Percentiles rank a stretch among this genome's conserved stretches.
These are phyloP conservation scores for Apiotrichum mycotoxinovorans DNA, from an alignment of 1,284 basidiomycete species.

Conservation along the genomic window DNA sequence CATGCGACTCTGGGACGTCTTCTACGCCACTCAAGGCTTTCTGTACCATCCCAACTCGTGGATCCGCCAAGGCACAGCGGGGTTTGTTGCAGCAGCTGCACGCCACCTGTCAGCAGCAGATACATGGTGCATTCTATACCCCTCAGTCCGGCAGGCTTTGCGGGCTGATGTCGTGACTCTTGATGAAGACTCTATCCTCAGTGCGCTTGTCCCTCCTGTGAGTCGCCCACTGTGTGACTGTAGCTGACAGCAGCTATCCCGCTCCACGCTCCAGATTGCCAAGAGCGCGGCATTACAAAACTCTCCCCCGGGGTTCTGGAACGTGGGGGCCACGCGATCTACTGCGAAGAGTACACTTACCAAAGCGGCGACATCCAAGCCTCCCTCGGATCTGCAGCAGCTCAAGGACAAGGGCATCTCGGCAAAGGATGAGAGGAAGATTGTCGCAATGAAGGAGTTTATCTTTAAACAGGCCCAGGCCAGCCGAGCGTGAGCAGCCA, in stretches of 20 bases:
- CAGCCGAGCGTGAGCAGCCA: constrained; percentile 59
- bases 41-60: constrained; percentile 95
- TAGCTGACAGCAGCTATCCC: constrained; percentile 58
- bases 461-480: constrained; percentile 76
- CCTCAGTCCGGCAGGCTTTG: constrained; percentile 78
- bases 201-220: constrained; percentile 73
- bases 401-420: constrained; percentile 54
- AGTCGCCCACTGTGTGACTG: constrained; percentile 29
- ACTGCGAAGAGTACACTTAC: constrained; percentile 10
- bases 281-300: constrained; percentile 53
- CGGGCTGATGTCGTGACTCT: constrained; percentile 78
- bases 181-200: constrained; percentile 68
- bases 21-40: constrained; percentile 80
- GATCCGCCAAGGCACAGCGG: constrained; percentile 87
- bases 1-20: constrained; percentile 89
- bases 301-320: constrained; percentile 65
- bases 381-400: background rate
- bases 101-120: constrained; percentile 76
- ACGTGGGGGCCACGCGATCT: constrained; percentile 31
- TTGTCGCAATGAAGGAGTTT: constrained; percentile 74
- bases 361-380: background rate
- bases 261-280: constrained; percentile 78
- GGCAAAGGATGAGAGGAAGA: constrained; percentile 40
- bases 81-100: constrained; percentile 79
- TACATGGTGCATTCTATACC: constrained; percentile 94